phyloP scores from a whole-genome alignment of 2,329 filamentous ascomycete species.

The Claviceps sp. region DNA sequence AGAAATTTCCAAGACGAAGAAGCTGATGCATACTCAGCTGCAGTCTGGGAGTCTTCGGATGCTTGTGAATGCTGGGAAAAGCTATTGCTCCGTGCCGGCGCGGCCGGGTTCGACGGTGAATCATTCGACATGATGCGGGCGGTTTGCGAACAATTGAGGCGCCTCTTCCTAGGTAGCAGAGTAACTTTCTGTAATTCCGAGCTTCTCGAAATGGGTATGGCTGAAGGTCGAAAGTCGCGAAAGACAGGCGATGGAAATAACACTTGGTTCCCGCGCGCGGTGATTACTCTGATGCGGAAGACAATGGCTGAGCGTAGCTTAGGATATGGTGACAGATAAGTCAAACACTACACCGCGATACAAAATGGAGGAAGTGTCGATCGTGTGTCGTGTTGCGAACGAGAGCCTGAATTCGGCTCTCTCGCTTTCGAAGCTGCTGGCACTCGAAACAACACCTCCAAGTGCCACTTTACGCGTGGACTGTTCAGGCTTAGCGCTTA shows the following conservation, averaged over 20 bases:
- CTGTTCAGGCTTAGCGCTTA: conserved; percentile 17
- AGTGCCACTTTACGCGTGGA: conserved; percentile 23
- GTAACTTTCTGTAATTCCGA: background rate
- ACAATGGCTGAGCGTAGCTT: background rate
- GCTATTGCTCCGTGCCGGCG: conserved; percentile 37
- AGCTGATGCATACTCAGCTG: conserved; percentile 33
- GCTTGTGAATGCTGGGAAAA: conserved; percentile 41
- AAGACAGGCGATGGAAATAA: background rate
- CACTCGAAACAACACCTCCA: too few relatives aligned
- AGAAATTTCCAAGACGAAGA: too few relatives aligned
- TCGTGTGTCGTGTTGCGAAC: background rate
- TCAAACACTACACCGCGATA: background rate
- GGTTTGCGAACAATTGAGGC: background rate
- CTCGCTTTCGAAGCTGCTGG: too few relatives aligned
- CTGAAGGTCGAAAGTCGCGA: background rate
- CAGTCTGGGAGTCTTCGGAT: conserved; percentile 57
- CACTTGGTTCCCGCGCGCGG: background rate
- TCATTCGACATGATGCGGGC: conserved; percentile 23
- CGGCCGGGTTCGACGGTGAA: conserved; percentile 13
- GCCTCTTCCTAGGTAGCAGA: background rate
- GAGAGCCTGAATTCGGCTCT: too few relatives aligned
- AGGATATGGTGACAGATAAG: background rate
- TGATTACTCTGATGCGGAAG: background rate
- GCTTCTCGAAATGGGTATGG: background rate
- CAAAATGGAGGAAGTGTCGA: background rate